A percentile compares a stretch with the other conserved stretches of the same genome.
These are phyloP conservation scores for Neonectria ditissima DNA, from an alignment of 2,329 filamentous ascomycete species.

Conservation along the genomic window DNA sequence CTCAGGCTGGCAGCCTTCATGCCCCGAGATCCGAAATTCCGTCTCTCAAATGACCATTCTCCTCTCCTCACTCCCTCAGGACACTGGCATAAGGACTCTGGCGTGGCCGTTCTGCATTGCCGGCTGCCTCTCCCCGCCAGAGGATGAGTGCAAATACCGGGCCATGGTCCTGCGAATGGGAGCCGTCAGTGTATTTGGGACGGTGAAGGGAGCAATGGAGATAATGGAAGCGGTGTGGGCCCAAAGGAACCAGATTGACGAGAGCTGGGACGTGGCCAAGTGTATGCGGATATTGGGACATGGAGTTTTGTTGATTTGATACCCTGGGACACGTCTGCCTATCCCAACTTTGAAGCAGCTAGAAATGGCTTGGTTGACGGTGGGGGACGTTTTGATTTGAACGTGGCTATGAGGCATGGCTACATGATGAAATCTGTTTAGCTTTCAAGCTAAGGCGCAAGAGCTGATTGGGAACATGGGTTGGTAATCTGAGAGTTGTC, in stretches of 20 bases:
- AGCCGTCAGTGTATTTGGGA: constrained; percentile 58
- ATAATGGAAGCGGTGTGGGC: constrained; percentile 63
- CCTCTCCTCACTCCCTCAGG: constrained; percentile 47
- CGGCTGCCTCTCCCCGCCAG: constrained; percentile 54
- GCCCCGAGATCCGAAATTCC: constrained; percentile 53
- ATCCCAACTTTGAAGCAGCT: neutral
- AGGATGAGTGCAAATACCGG: constrained; percentile 57
- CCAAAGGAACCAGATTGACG: constrained; percentile 52
- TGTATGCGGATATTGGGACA: constrained; percentile 57
- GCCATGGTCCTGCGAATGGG: constrained; percentile 56
- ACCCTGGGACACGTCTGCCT: constrained; percentile 30
- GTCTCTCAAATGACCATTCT: constrained; percentile 51
- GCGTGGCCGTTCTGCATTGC: constrained; percentile 58
- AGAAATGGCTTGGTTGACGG: neutral
- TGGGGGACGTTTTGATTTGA: neutral
- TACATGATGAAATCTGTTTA: neutral
- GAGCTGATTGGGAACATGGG: neutral
- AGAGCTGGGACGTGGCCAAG: constrained; percentile 58
- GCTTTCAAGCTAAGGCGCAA: constrained; percentile 5
- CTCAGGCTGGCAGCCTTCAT: constrained; percentile 63
- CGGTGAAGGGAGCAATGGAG: constrained; percentile 55
- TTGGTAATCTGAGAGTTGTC: constrained; percentile 2
- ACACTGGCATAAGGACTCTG: constrained; percentile 50
- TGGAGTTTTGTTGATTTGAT: constrained; percentile 54
- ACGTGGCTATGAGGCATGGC: constrained; percentile 11